These are phyloP conservation scores for Echria macrotheca DNA, from an alignment of 495 filamentous ascomycete species.

Conservation along the genomic window DNA sequence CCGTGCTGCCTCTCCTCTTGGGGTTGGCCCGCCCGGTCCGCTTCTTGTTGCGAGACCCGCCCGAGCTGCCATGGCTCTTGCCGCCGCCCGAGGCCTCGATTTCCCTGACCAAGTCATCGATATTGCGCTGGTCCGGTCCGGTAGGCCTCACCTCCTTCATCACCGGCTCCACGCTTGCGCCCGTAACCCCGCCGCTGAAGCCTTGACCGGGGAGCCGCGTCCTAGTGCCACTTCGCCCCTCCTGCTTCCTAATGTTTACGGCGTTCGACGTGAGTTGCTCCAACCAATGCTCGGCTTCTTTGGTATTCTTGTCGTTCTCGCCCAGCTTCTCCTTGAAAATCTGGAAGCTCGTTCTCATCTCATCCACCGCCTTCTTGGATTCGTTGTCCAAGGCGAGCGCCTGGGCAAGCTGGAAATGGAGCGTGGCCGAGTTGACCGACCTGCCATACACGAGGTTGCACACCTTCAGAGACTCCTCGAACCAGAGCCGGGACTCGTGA, in stretches of 20 bases:
- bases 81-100: slow-evolving; percentile 6
- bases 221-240: too few relatives aligned
- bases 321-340: slow-evolving; percentile 86
- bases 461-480: slow-evolving; percentile 81
- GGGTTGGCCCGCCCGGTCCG: slow-evolving; percentile 4
- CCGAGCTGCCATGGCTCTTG: slow-evolving; percentile 3
- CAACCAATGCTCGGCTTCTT: slow-evolving; percentile 91
- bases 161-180: too few relatives aligned
- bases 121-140: slow-evolving; percentile 2
- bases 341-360: slow-evolving; percentile 92
- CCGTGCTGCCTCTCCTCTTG: slow-evolving; percentile 2
- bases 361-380: slow-evolving; percentile 77
- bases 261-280: slow-evolving; percentile 92
- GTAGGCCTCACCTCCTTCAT: too few relatives aligned
- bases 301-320: slow-evolving; percentile 86
- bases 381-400: slow-evolving; percentile 90
- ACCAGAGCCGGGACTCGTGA: slow-evolving; percentile 90
- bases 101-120: slow-evolving; percentile 13
- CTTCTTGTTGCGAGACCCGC: slow-evolving; percentile 9
- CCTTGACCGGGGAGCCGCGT: too few relatives aligned
- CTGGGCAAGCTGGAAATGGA: slow-evolving; percentile 95
- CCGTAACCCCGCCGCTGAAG: too few relatives aligned
- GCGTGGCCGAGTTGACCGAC: slow-evolving; percentile 88
- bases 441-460: slow-evolving; percentile 85
- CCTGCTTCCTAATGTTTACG: slow-evolving; percentile 85